Conservation (phyloP, 345 rosid species). For the Linum tenue region DNA sequence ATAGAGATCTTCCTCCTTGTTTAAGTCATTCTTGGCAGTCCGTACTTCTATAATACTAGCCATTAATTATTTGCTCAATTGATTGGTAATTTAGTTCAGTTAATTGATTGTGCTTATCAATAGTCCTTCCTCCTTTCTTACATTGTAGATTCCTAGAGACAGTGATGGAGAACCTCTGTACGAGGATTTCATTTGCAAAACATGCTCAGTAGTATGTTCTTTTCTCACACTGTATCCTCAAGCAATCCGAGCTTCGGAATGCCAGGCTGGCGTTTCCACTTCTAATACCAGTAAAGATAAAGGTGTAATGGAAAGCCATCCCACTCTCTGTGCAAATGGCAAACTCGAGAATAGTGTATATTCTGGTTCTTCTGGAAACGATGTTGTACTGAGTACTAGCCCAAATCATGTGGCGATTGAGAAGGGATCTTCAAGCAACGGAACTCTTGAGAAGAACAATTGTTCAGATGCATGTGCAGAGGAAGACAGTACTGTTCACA, state of each 20-base stretch:
- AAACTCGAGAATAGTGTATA: conserved; percentile 30
- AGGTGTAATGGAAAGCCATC: conserved; percentile 31
- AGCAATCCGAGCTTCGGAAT: conserved; percentile 44
- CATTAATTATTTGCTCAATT: no score
- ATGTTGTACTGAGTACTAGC: conserved; percentile 1
- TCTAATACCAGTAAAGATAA: conserved; percentile 39
- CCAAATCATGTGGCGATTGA: conserved; percentile 17
- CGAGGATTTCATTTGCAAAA: conserved; percentile 80
- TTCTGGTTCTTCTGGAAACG: conserved; percentile 18
- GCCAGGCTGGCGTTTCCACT: conserved; percentile 15
- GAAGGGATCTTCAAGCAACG: conserved; percentile 24
- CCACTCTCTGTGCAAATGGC: conserved; percentile 27
- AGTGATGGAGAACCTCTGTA: conserved; percentile 82
- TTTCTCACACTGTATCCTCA: conserved; percentile 59
- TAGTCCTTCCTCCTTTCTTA: background rate
- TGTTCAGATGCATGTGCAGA: conserved; percentile 17
- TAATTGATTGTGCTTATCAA: background rate
- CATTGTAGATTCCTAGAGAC: conserved; percentile 65
- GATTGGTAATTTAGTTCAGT: background rate
- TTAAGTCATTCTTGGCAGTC: background rate
- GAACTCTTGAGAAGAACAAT: conserved; percentile 36
- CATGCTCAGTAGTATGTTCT: conserved; percentile 57
- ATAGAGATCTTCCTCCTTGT: background rate
- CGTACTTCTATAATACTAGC: background rate
- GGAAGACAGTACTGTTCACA: background rate